Base-by-base conservation (phyloP, 768 basidiomycete species). In the Pleurotus pulmonarius region DNA sequence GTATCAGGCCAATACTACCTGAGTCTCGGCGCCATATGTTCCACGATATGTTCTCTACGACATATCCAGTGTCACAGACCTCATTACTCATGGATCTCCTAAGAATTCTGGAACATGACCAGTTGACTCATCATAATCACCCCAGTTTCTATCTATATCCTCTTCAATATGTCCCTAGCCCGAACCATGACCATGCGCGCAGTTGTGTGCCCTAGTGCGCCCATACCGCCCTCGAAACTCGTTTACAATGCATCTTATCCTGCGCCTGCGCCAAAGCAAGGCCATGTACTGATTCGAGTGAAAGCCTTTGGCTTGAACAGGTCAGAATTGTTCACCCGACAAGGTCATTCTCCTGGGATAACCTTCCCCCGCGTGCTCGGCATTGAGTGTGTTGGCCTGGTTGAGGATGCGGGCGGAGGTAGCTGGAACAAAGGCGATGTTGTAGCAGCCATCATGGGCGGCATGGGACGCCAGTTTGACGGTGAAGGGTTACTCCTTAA, bases 321-420 rank as follows among this genome's bases (percentile, higher is more conserved):
- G 20, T 55, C 54, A 8, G 54, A 55, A 34, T 39, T 55, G 16
- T 55, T 55, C 22, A 55, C 54, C 2, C 54, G 54, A 5, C 61
- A 65, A 22, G 62, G 61, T 7, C 64, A 58, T 34, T 65, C 63
- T 1, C 63, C 64, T 16, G 65, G 64, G 16, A 56, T 65, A 4
- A 46, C 55, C 11, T 65, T 67, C 26, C 65, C 65, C 1, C 47
- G 64, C 11, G 40, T 65, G 11, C 58, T 65, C 12, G 64, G 64
- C 5, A 67, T 65, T 48, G 64, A 65, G 34, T 63, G 64, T 49
- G 64, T 67, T n/a, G 65, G 65, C n/a, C 47, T 59, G n/a, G 64
- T 67, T n/a, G 51, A 65, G 29, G 62, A 67, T 37, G 61, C 65
- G 8, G 63, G 65, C 7, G 65, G 64, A n/a, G 65, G 59, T 7